Base-by-base conservation (phyloP, 805 yeast species). In the Pichia gijzeniarum region DNA sequence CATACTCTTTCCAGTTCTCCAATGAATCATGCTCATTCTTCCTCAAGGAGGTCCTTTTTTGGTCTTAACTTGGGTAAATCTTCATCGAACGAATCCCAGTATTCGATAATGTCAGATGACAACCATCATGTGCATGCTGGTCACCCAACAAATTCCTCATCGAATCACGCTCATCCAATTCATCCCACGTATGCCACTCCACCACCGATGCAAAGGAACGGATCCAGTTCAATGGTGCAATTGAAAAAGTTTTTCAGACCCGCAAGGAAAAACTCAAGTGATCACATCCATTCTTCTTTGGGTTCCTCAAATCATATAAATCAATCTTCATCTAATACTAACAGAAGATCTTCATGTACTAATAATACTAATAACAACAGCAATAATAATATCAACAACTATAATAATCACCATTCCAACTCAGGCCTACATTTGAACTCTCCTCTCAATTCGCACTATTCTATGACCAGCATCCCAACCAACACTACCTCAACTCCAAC, bases 241-340 rank as follows among this genome's bases (percentile, higher is more conserved):
- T 65, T 83, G 61, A 83, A 82, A 58, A 71, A 85, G 56, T 81
- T 83, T 53, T 83, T 83, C 61, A 77, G 85, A 57, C 85, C 86
- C 5, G 50, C 47, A 30, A 62, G 70, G 7, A 73, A 59, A 43
- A 59, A 58, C 34, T 52, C 56, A 35, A 57, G 53, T 32, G 38
- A 45, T 41, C 46, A 30, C 18, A 43, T 34, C 14, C 38, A 25
- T 34, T 44, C 40, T 3, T 30, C 48, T 13, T 32, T 41, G 1
- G 38, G 22, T 38, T 30, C 42, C 7, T 39, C 47, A 45, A 56
- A 33, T 20, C 33, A 30, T 30, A 13, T 30, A 5, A 6, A 30
- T 30, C 14, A 6, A 7, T 8, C 43, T 7, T 27, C 35, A 20
- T 21, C 25, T 16, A 35, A 37, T 31, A n/a, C 3, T 13, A 36